A percentile compares a stretch with the other conserved stretches of the same genome.
Evolutionary conservation across 192 early-diverging fungal genomes (phyloP).

Genomic region (Backusella luteola): DNA sequence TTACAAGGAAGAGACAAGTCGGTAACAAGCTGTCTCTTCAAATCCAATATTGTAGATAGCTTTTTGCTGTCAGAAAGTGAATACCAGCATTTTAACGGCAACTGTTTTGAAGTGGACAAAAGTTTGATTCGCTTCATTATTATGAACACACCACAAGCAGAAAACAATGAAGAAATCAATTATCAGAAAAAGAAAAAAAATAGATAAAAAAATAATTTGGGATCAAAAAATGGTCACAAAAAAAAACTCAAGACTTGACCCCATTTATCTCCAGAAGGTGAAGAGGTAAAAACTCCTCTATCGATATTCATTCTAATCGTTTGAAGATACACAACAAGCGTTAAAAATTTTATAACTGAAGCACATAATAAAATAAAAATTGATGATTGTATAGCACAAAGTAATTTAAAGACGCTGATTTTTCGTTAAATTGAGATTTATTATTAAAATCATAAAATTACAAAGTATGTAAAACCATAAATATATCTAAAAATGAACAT

Average conservation of each 20-base stretch:
- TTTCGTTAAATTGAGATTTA: not conserved
- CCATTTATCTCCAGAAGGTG: too few species aligned
- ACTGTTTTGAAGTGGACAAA: not conserved
- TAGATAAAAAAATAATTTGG: too few species aligned
- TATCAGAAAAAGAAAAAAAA: too few species aligned
- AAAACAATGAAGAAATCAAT: not conserved
- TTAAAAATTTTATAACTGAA: too few species aligned
- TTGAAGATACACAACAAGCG: too few species aligned
- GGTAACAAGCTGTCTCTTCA: not conserved
- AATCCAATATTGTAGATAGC: not conserved
- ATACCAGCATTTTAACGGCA: not conserved
- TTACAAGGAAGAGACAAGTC: not conserved
- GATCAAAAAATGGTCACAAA: too few species aligned
- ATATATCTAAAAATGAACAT: not conserved
- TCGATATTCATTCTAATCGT: too few species aligned
- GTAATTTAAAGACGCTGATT: not conserved
- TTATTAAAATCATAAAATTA: not conserved
- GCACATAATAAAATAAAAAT: too few species aligned
- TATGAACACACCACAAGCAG: not conserved
- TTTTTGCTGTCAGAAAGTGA: not conserved
- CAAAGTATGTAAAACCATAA: not conserved
- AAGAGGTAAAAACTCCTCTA: too few species aligned
- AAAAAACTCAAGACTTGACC: too few species aligned
- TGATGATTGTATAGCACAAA: too few species aligned
- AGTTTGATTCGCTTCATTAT: not conserved